A percentile compares a stretch with the other conserved stretches of the same genome.
phyloP scores from a whole-genome alignment of 768 basidiomycete species.

The Solioccasus polychromus region DNA sequence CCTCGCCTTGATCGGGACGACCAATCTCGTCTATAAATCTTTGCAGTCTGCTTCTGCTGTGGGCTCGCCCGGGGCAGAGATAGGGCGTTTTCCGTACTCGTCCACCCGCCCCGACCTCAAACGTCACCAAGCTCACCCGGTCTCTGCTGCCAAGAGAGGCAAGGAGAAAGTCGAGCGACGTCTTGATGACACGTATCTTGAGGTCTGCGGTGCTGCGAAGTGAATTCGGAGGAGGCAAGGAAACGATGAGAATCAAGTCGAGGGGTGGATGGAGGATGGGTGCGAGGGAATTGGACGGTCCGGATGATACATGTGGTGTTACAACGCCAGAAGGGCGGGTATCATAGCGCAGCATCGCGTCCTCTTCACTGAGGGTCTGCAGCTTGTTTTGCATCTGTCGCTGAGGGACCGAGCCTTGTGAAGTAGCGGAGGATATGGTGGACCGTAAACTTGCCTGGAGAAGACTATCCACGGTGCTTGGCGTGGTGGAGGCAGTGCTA shows the following conservation, averaged over 20 bases:
- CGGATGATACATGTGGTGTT: conserved; percentile 68
- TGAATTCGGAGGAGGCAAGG: conserved; percentile 72
- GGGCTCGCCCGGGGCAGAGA: conserved; percentile 64
- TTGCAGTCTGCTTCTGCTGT: conserved; percentile 66
- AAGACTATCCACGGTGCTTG: conserved; percentile 60
- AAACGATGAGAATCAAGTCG: conserved; percentile 90
- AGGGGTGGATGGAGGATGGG: conserved; percentile 84
- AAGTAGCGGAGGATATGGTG: conserved; percentile 72
- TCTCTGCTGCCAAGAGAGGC: conserved; percentile 75
- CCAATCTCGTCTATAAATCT: conserved; percentile 77
- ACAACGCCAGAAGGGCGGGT: conserved; percentile 49
- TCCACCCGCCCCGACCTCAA: conserved; percentile 83
- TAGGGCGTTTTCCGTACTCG: conserved; percentile 93
- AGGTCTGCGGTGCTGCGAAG: conserved; percentile 77
- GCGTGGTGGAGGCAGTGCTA: conserved; percentile 58
- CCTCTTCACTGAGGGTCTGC: conserved; percentile 68
- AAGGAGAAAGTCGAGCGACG: conserved; percentile 83
- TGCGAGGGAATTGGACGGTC: conserved; percentile 75
- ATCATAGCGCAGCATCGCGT: conserved; percentile 59
- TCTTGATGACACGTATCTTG: conserved; percentile 85
- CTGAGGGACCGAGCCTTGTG: conserved; percentile 53
- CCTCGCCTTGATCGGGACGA: conserved; percentile 46
- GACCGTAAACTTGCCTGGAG: conserved; percentile 66
- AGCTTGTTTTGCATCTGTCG: conserved; percentile 44
- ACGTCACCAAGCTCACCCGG: conserved; percentile 87